These are phyloP conservation scores for Teratosphaeria gauchensis DNA, from an alignment of 2,329 filamentous ascomycete genomes.

Conservation along the genomic window DNA sequence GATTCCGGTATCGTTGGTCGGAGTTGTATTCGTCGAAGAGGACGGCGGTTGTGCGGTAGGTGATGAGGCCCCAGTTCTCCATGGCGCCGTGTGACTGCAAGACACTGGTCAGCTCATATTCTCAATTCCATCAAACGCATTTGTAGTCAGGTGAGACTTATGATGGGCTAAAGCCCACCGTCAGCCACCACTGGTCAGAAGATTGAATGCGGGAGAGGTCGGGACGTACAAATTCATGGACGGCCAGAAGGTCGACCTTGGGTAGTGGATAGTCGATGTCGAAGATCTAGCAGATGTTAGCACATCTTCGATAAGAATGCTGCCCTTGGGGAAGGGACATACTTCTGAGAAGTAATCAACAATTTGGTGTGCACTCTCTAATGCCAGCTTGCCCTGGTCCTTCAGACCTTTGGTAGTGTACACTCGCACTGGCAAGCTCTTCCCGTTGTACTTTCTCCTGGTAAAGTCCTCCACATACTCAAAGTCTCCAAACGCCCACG, in stretches of 20 bases:
- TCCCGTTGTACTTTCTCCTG: slow-evolving; percentile 80
- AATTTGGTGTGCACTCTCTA: slow-evolving; percentile 84
- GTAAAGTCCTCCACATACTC: slow-evolving; percentile 93
- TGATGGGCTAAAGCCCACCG: slow-evolving; percentile 29
- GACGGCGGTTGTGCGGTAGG: slow-evolving; percentile 82
- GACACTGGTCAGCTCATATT: slow-evolving; percentile 30
- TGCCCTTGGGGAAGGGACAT: background rate
- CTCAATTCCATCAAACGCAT: background rate
- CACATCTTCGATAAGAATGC: slow-evolving; percentile 3
- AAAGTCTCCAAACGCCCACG: slow-evolving; percentile 94
- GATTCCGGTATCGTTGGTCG: slow-evolving; percentile 81
- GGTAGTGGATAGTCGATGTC: slow-evolving; percentile 86
- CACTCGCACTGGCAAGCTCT: slow-evolving; percentile 82
- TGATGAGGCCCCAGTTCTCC: slow-evolving; percentile 96
- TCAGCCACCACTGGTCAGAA: slow-evolving; percentile 9
- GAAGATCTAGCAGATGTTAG: slow-evolving; percentile 51
- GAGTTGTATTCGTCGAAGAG: slow-evolving; percentile 89
- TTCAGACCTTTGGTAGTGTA: slow-evolving; percentile 94
- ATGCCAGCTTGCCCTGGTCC: slow-evolving; percentile 78
- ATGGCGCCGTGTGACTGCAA: slow-evolving; percentile 62
- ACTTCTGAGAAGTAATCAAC: slow-evolving; percentile 92
- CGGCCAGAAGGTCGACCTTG: slow-evolving; percentile 82
- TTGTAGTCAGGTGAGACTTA: slow-evolving; percentile 22
- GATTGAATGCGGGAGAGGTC: background rate
- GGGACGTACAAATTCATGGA: slow-evolving; percentile 74